Percentiles rank a stretch among this genome's conserved stretches.
These are phyloP conservation scores for Candida morakotiae DNA, from an alignment of 805 yeast species.

Conservation along the genomic window DNA sequence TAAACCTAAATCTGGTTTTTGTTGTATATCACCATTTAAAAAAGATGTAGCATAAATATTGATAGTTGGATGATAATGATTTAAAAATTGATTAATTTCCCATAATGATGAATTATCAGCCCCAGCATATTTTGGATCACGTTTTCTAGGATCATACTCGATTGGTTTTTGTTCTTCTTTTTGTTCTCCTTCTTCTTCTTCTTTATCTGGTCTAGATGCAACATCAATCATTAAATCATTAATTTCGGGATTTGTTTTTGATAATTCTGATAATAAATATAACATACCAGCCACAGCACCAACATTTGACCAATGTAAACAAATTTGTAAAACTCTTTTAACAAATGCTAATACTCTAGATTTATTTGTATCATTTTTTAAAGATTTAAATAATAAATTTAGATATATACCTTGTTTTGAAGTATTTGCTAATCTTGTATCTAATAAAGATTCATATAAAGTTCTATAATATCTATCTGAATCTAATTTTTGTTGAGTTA, in stretches of 20 bases:
- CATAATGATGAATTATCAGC: slow-evolving; percentile 80
- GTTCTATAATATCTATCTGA: slow-evolving; percentile 78
- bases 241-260: slow-evolving; percentile 60
- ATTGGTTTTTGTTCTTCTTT: slow-evolving; percentile 7
- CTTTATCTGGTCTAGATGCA: slow-evolving; percentile 43
- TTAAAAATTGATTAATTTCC: slow-evolving; percentile 73
- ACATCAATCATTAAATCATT: slow-evolving; percentile 55
- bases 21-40: slow-evolving; percentile 44
- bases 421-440: slow-evolving; percentile 75
- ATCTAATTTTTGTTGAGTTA: slow-evolving; percentile 53
- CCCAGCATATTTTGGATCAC: slow-evolving; percentile 91
- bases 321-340: slow-evolving; percentile 82
- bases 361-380: slow-evolving; percentile 61
- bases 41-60: slow-evolving; percentile 71
- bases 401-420: slow-evolving; percentile 92
- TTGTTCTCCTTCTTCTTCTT: slow-evolving; percentile 11
- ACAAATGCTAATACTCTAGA: slow-evolving; percentile 83
- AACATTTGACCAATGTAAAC: slow-evolving; percentile 79
- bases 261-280: slow-evolving; percentile 65
- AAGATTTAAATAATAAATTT: slow-evolving; percentile 78
- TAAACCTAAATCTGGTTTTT: slow-evolving; percentile 87
- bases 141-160: slow-evolving; percentile 74
- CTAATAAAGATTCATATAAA: slow-evolving; percentile 83
- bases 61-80: slow-evolving; percentile 92
- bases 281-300: slow-evolving; percentile 88